Conservation (phyloP, 2,329 filamentous ascomycete species). For the Dactylella cylindrospora region DNA sequence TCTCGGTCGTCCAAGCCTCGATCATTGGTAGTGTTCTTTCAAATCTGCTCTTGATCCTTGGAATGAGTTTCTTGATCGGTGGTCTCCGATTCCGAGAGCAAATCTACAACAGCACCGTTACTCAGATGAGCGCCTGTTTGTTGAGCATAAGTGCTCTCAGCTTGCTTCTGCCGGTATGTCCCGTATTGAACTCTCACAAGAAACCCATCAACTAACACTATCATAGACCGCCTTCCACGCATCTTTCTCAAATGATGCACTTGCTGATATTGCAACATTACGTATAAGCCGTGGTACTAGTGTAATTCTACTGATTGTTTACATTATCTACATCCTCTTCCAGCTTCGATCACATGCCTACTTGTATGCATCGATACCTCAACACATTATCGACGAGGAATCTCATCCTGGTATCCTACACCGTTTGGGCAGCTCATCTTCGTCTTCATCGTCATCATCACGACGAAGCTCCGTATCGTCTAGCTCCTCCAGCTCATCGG, state of each 20-base stretch:
- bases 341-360: conserved; percentile 81
- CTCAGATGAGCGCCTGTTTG: conserved; percentile 92
- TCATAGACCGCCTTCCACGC: conserved; percentile 82
- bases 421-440: conserved; percentile 55
- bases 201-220: neutral
- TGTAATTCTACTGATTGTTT: conserved; percentile 80
- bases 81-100: conserved; percentile 84
- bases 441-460: conserved; percentile 34
- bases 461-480: conserved; percentile 57
- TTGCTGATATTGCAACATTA: conserved; percentile 70
- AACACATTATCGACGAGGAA: conserved; percentile 90
- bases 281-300: conserved; percentile 79
- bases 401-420: conserved; percentile 77
- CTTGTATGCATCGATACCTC: conserved; percentile 86
- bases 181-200: neutral
- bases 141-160: conserved; percentile 89
- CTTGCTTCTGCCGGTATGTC: conserved; percentile 72
- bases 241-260: conserved; percentile 66
- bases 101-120: conserved; percentile 93
- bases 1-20: conserved; percentile 88
- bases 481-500: conserved; percentile 57
- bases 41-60: conserved; percentile 82
- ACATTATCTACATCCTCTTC: conserved; percentile 81
- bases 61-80: conserved; percentile 87
- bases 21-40: conserved; percentile 85